Conservation (phyloP, 1,284 basidiomycete species). For the Afroboletus lepidellus region DNA sequence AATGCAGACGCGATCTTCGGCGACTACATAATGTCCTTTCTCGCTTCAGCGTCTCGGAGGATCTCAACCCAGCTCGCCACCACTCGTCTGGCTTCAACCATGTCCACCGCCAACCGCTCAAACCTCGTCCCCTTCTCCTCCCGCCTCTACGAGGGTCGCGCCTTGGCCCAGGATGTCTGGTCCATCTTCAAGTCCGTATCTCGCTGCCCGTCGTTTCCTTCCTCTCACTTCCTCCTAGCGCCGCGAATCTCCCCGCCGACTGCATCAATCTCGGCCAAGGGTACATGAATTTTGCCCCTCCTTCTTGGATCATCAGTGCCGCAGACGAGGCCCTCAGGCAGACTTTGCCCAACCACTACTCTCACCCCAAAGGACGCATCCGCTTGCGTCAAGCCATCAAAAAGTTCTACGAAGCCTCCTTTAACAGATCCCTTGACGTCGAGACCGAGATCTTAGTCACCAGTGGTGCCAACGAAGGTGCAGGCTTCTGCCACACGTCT, state of each 20-base stretch:
- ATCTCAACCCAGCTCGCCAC: neutral
- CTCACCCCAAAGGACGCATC: slow-evolving; percentile 85
- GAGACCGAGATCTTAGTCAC: slow-evolving; percentile 92
- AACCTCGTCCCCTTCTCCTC: slow-evolving; percentile 64
- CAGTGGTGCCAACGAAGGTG: slow-evolving; percentile 94
- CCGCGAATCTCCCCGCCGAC: slow-evolving; percentile 79
- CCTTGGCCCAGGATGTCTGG: slow-evolving; percentile 85
- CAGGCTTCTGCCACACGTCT: slow-evolving; percentile 12
- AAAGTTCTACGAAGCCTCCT: slow-evolving; percentile 70
- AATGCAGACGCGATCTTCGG: neutral
- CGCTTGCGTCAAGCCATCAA: slow-evolving; percentile 85
- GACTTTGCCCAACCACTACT: slow-evolving; percentile 83
- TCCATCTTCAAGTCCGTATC: slow-evolving; percentile 83
- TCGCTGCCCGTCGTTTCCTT: neutral
- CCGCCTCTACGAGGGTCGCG: slow-evolving; percentile 69
- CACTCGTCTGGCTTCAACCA: neutral
- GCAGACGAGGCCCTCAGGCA: slow-evolving; percentile 69
- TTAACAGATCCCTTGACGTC: slow-evolving; percentile 74
- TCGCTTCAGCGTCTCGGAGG: neutral
- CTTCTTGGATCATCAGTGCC: slow-evolving; percentile 78
- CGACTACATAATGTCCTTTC: neutral
- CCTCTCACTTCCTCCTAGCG: slow-evolving; percentile 47
- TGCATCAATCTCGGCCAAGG: slow-evolving; percentile 93
- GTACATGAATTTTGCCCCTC: slow-evolving; percentile 92
- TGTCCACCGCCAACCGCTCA: slow-evolving; percentile 30